These are phyloP conservation scores for Fusarium metavorans DNA, from an alignment of 2,329 filamentous ascomycete genomes.

Conservation along the genomic window DNA sequence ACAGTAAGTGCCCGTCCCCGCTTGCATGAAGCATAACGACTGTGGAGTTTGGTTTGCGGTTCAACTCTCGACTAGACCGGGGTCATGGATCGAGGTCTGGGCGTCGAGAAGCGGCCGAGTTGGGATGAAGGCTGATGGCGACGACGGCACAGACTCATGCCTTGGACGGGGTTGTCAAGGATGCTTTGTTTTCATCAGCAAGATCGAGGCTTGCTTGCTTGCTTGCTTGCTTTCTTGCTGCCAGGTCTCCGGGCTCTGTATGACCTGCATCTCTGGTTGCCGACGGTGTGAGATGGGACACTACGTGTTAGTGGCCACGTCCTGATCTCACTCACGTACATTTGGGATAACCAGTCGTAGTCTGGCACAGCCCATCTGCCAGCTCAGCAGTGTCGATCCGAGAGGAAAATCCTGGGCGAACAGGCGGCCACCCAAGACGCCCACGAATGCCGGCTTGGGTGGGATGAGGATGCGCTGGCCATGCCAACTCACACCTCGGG, in stretches of 20 bases:
- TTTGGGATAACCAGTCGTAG: not conserved
- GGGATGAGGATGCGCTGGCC: conserved; percentile 45
- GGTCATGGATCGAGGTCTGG: conserved; percentile 16
- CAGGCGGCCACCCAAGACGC: conserved; percentile 26
- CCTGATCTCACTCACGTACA: conserved; percentile 14
- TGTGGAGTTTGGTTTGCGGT: conserved; percentile 12
- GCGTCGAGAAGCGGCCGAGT: conserved; percentile 10
- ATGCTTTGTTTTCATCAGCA: not conserved
- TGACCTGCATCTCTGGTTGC: conserved; percentile 15
- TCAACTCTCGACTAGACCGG: conserved; percentile 15
- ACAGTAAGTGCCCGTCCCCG: not conserved
- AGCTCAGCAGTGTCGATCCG: conserved; percentile 41
- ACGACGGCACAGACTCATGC: conserved; percentile 11
- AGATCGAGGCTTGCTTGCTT: not conserved
- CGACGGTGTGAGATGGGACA: not conserved
- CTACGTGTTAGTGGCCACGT: not conserved
- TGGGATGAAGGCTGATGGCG: conserved; percentile 9
- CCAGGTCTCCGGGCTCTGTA: conserved; percentile 1
- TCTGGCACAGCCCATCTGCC: conserved; percentile 28
- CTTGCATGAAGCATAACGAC: conserved; percentile 33
- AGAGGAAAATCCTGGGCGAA: conserved; percentile 10
- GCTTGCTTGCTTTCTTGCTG: not conserved
- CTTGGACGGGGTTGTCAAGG: not conserved
- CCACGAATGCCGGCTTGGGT: conserved; percentile 28
- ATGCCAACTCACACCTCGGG: conserved; percentile 42